Evolutionary conservation across 2,329 filamentous ascomycete genomes (phyloP).

Genomic region (Emergomyces africanus): DNA sequence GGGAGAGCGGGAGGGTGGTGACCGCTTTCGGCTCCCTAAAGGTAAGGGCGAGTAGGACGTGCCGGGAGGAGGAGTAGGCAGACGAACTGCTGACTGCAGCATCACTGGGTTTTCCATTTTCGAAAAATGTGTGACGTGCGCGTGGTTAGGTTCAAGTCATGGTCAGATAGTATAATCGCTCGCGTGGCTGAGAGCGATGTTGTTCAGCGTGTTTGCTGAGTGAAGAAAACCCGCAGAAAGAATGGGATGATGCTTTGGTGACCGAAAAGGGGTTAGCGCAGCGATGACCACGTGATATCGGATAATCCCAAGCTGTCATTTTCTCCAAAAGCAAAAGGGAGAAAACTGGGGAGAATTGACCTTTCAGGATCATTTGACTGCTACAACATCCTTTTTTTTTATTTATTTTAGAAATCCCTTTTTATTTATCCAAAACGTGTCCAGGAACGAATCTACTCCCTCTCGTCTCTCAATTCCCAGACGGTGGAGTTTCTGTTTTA

Average conservation of each 20-base stretch:
- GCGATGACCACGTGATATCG: background rate
- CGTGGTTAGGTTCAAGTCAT: background rate
- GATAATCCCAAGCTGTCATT: background rate
- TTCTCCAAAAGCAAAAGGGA: background rate
- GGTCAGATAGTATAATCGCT: background rate
- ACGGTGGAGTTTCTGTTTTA: background rate
- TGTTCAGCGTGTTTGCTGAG: background rate
- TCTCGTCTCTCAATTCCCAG: background rate
- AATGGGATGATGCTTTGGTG: background rate
- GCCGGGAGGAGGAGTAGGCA: conserved; percentile 43
- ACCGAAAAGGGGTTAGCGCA: background rate
- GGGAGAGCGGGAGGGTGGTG: conserved; percentile 41
- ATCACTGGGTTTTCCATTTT: conserved; percentile 34
- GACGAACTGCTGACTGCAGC: conserved; percentile 45
- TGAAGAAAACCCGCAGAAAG: background rate
- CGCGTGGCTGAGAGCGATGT: background rate
- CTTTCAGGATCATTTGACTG: background rate
- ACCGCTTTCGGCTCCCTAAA: conserved; percentile 43
- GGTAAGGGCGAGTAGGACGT: conserved; percentile 35
- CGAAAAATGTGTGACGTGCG: background rate
- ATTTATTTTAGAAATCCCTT: background rate
- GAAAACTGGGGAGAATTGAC: background rate
- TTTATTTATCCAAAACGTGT: background rate
- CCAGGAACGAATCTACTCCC: background rate
- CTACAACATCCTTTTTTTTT: background rate